A percentile compares a stretch with the other conserved stretches of the same genome.
Conservation (phyloP, 306 rosid species). For the Ceratonia siliqua region DNA sequence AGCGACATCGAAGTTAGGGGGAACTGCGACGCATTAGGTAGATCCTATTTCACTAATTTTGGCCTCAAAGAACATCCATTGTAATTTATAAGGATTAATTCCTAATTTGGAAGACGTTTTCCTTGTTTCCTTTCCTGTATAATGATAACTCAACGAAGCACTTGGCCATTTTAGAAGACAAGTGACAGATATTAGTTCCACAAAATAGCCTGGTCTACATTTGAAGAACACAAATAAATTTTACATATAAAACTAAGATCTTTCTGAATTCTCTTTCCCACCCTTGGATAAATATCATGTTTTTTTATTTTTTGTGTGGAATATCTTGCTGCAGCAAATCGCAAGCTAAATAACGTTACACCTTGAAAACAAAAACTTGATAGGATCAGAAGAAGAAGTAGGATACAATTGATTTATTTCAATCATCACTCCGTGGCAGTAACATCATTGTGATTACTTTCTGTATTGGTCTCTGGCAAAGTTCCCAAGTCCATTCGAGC, state of each 20-base stretch:
- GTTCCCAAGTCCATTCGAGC: constrained; percentile 48
- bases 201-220: neutral
- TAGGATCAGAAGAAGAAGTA: neutral
- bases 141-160: neutral
- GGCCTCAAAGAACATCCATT: neutral
- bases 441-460: constrained; percentile 39
- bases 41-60: neutral
- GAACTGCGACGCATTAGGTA: too few relatives aligned
- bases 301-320: too few relatives aligned
- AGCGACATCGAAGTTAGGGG: neutral
- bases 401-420: constrained; percentile 16
- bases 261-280: neutral
- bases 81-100: neutral
- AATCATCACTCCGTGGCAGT: constrained; percentile 45
- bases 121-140: neutral
- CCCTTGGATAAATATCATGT: neutral
- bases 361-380: too few relatives aligned
- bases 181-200: neutral
- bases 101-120: neutral
- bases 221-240: neutral
- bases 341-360: too few relatives aligned
- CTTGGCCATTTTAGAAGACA: neutral
- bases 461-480: constrained; percentile 46
- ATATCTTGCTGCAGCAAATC: neutral
- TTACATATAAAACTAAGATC: neutral